A percentile compares a stretch with the other conserved stretches of the same genome.
These are phyloP conservation scores for Amoebophrya sp. DNA, from an alignment of 169 alveolate species.

Conservation along the genomic window DNA sequence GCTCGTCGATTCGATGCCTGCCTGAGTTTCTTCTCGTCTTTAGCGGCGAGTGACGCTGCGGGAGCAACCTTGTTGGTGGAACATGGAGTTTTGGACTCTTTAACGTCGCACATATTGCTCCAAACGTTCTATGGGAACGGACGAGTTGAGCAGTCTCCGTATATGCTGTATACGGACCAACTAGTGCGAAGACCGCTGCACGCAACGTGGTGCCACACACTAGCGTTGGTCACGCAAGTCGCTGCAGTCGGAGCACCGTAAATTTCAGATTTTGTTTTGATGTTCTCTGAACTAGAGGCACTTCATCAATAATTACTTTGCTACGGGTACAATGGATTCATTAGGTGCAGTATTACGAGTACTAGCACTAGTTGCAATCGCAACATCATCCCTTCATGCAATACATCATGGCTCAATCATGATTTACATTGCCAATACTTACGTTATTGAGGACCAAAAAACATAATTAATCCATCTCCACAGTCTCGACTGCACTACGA, in stretches of 20 bases:
- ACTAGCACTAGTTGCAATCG: too few relatives aligned
- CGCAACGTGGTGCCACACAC: not conserved
- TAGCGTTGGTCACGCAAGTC: not conserved
- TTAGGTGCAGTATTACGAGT: too few relatives aligned
- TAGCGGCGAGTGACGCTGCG: not conserved
- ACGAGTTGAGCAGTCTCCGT: not conserved
- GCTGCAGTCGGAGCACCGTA: not conserved
- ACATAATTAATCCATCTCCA: too few relatives aligned
- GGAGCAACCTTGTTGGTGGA: not conserved
- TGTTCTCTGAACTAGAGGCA: too few relatives aligned
- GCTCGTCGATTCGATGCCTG: not conserved
- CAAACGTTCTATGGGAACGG: constrained; percentile 10
- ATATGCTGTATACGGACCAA: not conserved
- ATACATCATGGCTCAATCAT: too few relatives aligned
- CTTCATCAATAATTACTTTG: too few relatives aligned
- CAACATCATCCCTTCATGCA: too few relatives aligned
- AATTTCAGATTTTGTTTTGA: not conserved
- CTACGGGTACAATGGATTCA: too few relatives aligned
- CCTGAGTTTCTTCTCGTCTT: not conserved
- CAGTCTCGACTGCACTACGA: not conserved
- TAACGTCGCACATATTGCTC: not conserved
- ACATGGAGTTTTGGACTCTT: not conserved
- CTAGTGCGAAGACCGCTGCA: constrained; percentile 6
- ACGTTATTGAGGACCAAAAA: too few relatives aligned
- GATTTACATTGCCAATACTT: too few relatives aligned